Evolutionary conservation across 495 filamentous ascomycete genomes (phyloP).

Genomic region (Aspergillus ellipticus): DNA sequence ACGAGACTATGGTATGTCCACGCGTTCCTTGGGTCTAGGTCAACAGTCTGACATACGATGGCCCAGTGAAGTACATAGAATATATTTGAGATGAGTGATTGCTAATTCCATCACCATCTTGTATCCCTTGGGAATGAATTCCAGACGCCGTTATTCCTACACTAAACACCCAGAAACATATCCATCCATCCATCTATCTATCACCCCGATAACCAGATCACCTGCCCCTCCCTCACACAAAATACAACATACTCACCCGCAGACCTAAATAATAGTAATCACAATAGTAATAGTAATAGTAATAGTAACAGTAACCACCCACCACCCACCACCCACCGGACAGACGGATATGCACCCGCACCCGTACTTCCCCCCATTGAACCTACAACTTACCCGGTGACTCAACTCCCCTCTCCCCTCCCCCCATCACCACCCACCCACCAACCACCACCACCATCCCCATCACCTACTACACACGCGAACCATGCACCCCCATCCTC

Average conservation of each 20-base stretch:
- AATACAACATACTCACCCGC: too few relatives aligned
- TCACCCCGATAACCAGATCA: too few relatives aligned
- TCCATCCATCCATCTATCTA: too few relatives aligned
- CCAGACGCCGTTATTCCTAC: too few relatives aligned
- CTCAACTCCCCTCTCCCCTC: not conserved
- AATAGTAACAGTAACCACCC: not conserved
- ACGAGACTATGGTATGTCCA: constrained; percentile 66
- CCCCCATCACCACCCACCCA: not conserved
- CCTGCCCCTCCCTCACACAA: too few relatives aligned
- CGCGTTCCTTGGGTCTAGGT: constrained; percentile 47
- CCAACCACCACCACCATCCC: too few relatives aligned
- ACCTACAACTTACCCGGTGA: not conserved
- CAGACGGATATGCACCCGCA: constrained; percentile 1
- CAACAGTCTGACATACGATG: constrained; percentile 49
- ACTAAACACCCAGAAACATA: too few relatives aligned
- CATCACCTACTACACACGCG: too few relatives aligned
- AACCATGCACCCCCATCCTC: too few relatives aligned
- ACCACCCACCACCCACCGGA: not conserved
- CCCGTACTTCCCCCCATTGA: too few relatives aligned
- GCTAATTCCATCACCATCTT: constrained; percentile 23
- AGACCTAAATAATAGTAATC: not conserved
- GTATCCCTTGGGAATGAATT: too few relatives aligned
- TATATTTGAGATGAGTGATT: constrained; percentile 60
- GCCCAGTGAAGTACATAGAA: constrained; percentile 69
- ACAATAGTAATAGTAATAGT: not conserved